Conservation (phyloP, 352 stramenopile genomes). For the Sclerospora graminicola region DNA sequence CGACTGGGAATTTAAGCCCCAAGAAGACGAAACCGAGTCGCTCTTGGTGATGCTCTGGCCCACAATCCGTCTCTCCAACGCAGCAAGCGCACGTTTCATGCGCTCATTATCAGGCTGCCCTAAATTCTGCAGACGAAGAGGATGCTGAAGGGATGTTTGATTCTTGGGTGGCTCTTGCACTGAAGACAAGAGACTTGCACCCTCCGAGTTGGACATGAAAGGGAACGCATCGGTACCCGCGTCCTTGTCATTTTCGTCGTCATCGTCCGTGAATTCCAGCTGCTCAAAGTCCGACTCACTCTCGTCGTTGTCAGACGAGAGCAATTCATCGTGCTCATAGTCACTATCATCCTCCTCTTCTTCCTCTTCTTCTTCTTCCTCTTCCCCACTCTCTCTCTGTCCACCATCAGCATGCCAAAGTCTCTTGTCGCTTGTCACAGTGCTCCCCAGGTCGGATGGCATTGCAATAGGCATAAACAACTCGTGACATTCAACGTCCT, state of each 20-base stretch:
- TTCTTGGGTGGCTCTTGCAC: too few relatives aligned
- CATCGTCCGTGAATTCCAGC: slow-evolving; percentile 59
- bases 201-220: slow-evolving; percentile 19
- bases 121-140: slow-evolving; percentile 52
- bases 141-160: slow-evolving; percentile 18
- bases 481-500: too few relatives aligned
- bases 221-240: slow-evolving; percentile 5
- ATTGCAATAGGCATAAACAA: slow-evolving; percentile 14
- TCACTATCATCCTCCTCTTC: slow-evolving; percentile 71
- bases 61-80: slow-evolving; percentile 59
- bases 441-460: slow-evolving; percentile 6
- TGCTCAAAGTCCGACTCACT: slow-evolving; percentile 73
- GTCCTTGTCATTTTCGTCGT: slow-evolving; percentile 31
- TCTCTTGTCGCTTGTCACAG: background rate
- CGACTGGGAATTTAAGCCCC: background rate
- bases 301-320: slow-evolving; percentile 62
- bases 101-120: slow-evolving; percentile 30
- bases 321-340: slow-evolving; percentile 74
- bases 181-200: too few relatives aligned
- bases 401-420: slow-evolving; percentile 4
- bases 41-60: slow-evolving; percentile 19
- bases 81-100: slow-evolving; percentile 43
- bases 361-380: slow-evolving; percentile 16
- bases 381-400: slow-evolving; percentile 6
- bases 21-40: background rate